Conservation (phyloP, 148 eudicot genomes). For the Vaccinium macrocarpon region DNA sequence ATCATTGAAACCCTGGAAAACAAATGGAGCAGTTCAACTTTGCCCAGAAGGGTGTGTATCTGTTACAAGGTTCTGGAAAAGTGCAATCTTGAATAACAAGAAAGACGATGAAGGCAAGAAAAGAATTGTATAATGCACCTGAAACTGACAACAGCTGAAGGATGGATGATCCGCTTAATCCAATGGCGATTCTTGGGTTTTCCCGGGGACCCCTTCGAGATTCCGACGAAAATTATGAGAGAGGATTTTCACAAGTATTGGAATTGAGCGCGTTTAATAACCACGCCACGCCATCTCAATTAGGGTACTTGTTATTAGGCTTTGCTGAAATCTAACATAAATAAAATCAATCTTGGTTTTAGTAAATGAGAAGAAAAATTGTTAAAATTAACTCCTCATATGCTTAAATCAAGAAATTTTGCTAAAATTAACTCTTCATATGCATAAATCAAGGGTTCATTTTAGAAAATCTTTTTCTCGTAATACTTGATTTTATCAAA, state of each 20-base stretch:
- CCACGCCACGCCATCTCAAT: background rate
- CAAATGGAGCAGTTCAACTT: background rate
- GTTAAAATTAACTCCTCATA: too few relatives aligned
- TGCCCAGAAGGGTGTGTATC: background rate
- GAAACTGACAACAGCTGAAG: background rate
- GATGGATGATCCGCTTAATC: background rate
- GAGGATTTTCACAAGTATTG: background rate
- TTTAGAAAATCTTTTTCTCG: too few relatives aligned
- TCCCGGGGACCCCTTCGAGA: background rate
- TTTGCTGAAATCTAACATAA: too few relatives aligned
- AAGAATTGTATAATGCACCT: background rate
- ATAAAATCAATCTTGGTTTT: too few relatives aligned
- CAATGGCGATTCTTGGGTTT: background rate
- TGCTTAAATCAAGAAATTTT: too few relatives aligned
- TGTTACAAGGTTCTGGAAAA: background rate
- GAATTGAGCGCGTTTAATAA: background rate
- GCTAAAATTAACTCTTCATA: too few relatives aligned
- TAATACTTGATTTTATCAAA: too few relatives aligned
- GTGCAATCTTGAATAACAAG: background rate
- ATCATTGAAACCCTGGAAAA: constrained; percentile 16
- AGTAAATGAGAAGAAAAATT: too few relatives aligned
- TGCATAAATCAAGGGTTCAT: too few relatives aligned
- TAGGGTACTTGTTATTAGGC: background rate
- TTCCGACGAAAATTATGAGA: too few relatives aligned
- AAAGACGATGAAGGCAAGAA: background rate